Evolutionary conservation across 202 grass and related monocot genomes (phyloP).

Genomic region (Dendrocalamus latiflorus): DNA sequence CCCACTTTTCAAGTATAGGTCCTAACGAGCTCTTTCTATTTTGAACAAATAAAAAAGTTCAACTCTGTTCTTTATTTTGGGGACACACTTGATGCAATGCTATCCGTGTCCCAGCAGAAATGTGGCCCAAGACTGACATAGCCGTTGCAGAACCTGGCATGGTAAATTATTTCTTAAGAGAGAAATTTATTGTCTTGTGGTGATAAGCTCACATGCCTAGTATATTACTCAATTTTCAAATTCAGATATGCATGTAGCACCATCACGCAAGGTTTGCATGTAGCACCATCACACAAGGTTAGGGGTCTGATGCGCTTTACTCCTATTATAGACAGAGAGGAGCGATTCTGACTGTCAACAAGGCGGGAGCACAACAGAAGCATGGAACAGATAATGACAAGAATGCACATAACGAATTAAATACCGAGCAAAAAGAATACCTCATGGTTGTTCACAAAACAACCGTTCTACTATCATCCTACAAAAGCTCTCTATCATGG

Average conservation of each 20-base stretch:
- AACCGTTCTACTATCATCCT: slow-evolving; percentile 6
- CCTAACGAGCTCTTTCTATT: background rate
- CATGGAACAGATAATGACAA: background rate
- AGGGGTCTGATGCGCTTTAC: background rate
- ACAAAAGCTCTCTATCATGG: background rate
- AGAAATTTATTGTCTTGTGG: background rate
- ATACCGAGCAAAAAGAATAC: background rate
- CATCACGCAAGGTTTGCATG: too few species aligned
- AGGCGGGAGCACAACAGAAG: background rate
- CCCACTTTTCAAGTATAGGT: background rate
- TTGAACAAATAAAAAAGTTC: background rate
- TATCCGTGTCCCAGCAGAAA: too few species aligned
- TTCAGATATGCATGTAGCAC: background rate
- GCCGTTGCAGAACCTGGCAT: too few species aligned
- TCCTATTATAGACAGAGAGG: background rate
- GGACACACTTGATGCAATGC: too few species aligned
- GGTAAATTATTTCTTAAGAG: background rate
- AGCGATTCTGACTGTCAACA: background rate
- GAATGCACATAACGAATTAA: slow-evolving; percentile 12
- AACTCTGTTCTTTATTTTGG: background rate
- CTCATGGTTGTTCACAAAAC: background rate
- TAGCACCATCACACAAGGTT: background rate
- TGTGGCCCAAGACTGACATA: too few species aligned
- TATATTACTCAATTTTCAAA: background rate
- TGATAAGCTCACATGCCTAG: background rate